phyloP scores from a whole-genome alignment of 169 alveolate genomes.

The Babesia bovis region DNA sequence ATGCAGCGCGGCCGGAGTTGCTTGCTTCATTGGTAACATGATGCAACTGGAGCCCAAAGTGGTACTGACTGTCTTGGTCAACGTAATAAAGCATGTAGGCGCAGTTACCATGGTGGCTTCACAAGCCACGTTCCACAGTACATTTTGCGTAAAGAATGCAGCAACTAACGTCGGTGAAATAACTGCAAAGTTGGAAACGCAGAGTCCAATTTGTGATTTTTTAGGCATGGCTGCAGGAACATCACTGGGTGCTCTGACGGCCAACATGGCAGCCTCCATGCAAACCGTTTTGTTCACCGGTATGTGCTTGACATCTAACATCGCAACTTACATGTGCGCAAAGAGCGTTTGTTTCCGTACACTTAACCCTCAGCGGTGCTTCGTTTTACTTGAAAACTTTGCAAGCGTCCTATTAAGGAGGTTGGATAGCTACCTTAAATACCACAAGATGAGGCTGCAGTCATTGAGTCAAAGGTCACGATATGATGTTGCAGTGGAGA shows the following conservation, averaged over 20 bases:
- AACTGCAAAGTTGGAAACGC: slow-evolving; percentile 61
- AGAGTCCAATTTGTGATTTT: slow-evolving; percentile 54
- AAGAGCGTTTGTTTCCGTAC: slow-evolving; percentile 40
- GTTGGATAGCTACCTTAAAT: slow-evolving; percentile 44
- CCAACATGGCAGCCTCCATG: not conserved
- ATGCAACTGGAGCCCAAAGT: slow-evolving; percentile 29
- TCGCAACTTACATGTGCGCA: slow-evolving; percentile 42
- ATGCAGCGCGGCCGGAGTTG: slow-evolving; percentile 38
- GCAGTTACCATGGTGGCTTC: slow-evolving; percentile 40
- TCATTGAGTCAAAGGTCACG: slow-evolving; percentile 7
- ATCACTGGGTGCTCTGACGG: slow-evolving; percentile 12
- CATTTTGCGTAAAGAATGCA: slow-evolving; percentile 35
- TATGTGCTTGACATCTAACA: slow-evolving; percentile 10
- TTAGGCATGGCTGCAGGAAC: slow-evolving; percentile 59
- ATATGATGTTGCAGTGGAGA: not conserved
- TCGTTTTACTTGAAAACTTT: slow-evolving; percentile 55
- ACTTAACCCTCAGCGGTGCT: slow-evolving; percentile 49
- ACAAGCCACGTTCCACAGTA: slow-evolving; percentile 33
- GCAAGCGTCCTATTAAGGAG: slow-evolving; percentile 48
- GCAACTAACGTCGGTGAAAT: slow-evolving; percentile 59
- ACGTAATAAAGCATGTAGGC: slow-evolving; percentile 48
- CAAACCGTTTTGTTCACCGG: slow-evolving; percentile 10
- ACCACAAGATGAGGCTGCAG: slow-evolving; percentile 49
- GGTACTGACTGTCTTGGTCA: slow-evolving; percentile 15
- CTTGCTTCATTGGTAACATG: slow-evolving; percentile 22